Percentiles rank a stretch among this genome's conserved stretches.
phyloP scores from a whole-genome alignment of 495 filamentous ascomycete genomes.

The Podospora conica region DNA sequence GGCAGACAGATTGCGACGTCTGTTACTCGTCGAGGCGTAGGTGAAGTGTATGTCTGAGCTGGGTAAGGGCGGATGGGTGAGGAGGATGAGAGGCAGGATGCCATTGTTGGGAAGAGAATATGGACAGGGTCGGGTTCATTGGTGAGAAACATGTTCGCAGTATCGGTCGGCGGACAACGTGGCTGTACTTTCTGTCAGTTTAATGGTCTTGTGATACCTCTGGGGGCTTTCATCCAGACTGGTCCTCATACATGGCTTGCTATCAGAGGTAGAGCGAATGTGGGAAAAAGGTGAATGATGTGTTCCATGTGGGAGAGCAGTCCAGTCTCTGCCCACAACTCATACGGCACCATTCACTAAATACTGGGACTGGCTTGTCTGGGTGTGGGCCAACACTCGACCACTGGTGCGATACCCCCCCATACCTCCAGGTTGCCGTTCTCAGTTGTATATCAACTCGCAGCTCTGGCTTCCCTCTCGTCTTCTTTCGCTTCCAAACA shows the following conservation, averaged over 20 bases:
- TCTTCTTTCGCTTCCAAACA: not conserved
- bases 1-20: not conserved
- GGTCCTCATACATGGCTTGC: too few species aligned
- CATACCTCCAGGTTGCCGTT: not conserved
- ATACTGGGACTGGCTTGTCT: too few species aligned
- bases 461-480: not conserved
- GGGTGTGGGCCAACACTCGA: too few species aligned
- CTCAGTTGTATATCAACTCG: not conserved
- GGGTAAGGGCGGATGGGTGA: not conserved
- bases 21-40: too few species aligned
- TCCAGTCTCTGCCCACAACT: too few species aligned
- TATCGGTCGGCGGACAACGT: not conserved
- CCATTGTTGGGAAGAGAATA: not conserved
- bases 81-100: not conserved
- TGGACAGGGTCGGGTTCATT: not conserved
- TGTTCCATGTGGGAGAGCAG: too few species aligned
- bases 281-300: too few species aligned
- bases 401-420: too few species aligned
- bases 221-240: not conserved
- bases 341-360: too few species aligned
- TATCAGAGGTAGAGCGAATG: too few species aligned
- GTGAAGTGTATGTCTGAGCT: not conserved
- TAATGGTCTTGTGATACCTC: not conserved
- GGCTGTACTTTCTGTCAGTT: not conserved
- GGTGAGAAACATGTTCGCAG: not conserved